Conservation (phyloP, 225 moss, liverwort and hornwort species). For the Marchantia paleacea region DNA sequence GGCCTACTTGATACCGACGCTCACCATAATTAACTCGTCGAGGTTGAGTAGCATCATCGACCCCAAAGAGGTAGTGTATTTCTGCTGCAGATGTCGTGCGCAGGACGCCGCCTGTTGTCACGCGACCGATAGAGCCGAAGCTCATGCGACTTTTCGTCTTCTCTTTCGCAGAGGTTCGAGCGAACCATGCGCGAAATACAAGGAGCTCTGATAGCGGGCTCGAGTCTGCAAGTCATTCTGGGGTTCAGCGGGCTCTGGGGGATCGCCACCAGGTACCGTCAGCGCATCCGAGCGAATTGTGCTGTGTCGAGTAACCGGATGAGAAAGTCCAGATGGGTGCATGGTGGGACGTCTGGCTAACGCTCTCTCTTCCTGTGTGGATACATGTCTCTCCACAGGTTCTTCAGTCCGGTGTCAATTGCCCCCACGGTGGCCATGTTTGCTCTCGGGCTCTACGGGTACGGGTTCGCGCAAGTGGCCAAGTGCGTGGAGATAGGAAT, state of each 20-base stretch:
- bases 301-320: neutral
- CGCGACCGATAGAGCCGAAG: neutral
- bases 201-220: constrained; percentile 78
- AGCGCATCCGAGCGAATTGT: neutral
- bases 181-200: constrained; percentile 69
- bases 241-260: constrained; percentile 93
- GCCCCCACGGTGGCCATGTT: constrained; percentile 67
- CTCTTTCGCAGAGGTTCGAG: constrained; percentile 55
- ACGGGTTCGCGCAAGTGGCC: constrained; percentile 71
- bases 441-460: constrained; percentile 62
- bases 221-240: constrained; percentile 66
- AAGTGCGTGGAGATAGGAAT: constrained; percentile 85
- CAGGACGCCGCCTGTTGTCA: neutral
- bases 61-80: constrained; percentile 44
- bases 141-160: neutral
- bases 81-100: neutral
- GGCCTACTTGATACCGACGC: constrained; percentile 60
- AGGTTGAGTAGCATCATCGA: constrained; percentile 55
- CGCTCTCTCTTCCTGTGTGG: neutral
- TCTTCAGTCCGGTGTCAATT: constrained; percentile 68
- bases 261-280: constrained; percentile 50
- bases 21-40: constrained; percentile 55
- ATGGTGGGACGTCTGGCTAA: neutral
- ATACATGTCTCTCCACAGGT: constrained; percentile 49
- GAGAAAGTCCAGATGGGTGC: too few species aligned